A percentile compares a stretch with the other conserved stretches of the same genome.
These are phyloP conservation scores for Fusarium caatingaense DNA, from an alignment of 2,329 filamentous ascomycete genomes.

Conservation along the genomic window DNA sequence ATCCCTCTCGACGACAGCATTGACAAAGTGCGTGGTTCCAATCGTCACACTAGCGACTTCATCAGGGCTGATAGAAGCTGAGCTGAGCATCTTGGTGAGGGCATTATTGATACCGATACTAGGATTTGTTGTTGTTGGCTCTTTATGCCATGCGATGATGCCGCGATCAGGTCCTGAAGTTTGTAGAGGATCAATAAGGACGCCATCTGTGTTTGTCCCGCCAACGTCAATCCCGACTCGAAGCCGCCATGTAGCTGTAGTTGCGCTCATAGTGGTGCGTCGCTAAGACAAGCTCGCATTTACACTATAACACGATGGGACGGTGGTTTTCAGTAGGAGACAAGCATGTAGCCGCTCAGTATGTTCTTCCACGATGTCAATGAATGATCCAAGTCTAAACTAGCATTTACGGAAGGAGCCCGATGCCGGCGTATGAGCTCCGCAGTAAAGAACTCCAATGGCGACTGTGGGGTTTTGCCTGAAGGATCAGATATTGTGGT, in stretches of 20 bases:
- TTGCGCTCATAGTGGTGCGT: conserved; percentile 21
- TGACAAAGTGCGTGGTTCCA: conserved; percentile 69
- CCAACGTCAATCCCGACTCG: conserved; percentile 61
- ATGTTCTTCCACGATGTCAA: neutral
- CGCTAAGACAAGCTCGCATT: neutral
- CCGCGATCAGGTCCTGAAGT: conserved; percentile 53
- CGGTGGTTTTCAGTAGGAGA: neutral
- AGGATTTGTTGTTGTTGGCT: conserved; percentile 61
- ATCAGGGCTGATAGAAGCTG: conserved; percentile 48
- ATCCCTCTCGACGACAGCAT: conserved; percentile 67
- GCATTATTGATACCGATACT: conserved; percentile 59
- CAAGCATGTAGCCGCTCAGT: neutral
- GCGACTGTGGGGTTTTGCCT: conserved; percentile 6
- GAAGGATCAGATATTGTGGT: conserved; percentile 11
- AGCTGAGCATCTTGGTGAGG: conserved; percentile 57
- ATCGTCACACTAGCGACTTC: conserved; percentile 63
- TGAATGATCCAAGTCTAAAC: neutral
- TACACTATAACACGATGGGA: neutral
- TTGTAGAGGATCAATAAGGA: conserved; percentile 59
- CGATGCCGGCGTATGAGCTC: conserved; percentile 8
- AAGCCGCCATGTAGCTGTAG: conserved; percentile 39
- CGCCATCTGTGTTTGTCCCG: conserved; percentile 66
- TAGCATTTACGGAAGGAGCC: neutral
- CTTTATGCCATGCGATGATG: conserved; percentile 62
- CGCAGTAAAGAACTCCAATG: conserved; percentile 3